Evolutionary conservation across 352 stramenopile species (phyloP).

Genomic region (Globisporangium ultimum): DNA sequence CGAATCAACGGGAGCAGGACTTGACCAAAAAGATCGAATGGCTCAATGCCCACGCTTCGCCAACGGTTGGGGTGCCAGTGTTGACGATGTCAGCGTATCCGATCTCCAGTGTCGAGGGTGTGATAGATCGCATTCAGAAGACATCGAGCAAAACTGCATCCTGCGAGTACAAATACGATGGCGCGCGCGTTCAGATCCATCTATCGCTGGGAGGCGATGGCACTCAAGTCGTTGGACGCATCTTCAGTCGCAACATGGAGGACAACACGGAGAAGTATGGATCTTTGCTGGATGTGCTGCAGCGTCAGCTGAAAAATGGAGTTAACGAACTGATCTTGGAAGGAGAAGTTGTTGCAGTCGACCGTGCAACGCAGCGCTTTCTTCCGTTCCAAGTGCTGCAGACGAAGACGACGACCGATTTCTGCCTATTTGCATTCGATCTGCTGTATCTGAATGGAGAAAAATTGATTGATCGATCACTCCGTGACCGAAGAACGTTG

Average conservation of each 20-base stretch:
- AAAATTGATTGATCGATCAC: slow-evolving; percentile 36
- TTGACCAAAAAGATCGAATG: slow-evolving; percentile 21
- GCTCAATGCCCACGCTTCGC: slow-evolving; percentile 32
- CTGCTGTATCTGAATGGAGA: slow-evolving; percentile 50
- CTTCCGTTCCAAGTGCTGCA: slow-evolving; percentile 80
- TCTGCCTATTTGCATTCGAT: slow-evolving; percentile 81
- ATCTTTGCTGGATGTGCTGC: slow-evolving; percentile 44
- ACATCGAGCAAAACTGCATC: slow-evolving; percentile 31
- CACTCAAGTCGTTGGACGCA: slow-evolving; percentile 18
- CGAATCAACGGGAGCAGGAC: slow-evolving; percentile 20
- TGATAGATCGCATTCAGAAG: slow-evolving; percentile 48
- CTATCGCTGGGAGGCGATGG: slow-evolving; percentile 14
- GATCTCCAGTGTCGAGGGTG: slow-evolving; percentile 47
- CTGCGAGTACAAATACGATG: slow-evolving; percentile 86
- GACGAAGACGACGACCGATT: slow-evolving; percentile 63
- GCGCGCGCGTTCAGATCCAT: slow-evolving; percentile 74
- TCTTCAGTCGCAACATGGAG: slow-evolving; percentile 87
- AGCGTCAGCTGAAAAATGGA: slow-evolving; percentile 19
- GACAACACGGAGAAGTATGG: slow-evolving; percentile 68
- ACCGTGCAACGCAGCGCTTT: slow-evolving; percentile 42
- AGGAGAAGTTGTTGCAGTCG: slow-evolving; percentile 71
- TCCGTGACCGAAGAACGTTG: slow-evolving; percentile 40
- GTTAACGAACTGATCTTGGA: slow-evolving; percentile 54
- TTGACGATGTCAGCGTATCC: slow-evolving; percentile 82
- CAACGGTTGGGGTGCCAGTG: slow-evolving; percentile 53